phyloP scores from a whole-genome alignment of 208 protist species.

The Trichomonas vaginalis region DNA sequence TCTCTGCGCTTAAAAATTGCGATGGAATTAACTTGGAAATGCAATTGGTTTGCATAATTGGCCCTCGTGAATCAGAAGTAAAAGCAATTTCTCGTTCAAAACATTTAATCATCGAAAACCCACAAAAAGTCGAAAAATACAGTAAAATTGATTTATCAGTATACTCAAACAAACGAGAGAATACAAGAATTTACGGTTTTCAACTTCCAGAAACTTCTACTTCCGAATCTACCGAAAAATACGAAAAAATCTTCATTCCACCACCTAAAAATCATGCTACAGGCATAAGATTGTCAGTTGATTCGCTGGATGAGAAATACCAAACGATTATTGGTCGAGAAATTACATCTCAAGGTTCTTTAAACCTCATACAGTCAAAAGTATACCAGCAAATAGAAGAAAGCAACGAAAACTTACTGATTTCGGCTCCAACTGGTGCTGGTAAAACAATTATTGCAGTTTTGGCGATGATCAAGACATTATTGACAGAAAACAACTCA shows the following conservation, averaged over 20 bases:
- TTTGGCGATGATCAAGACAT: constrained; percentile 80
- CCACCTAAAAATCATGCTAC: not conserved
- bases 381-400: constrained; percentile 60
- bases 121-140: not conserved
- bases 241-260: not conserved
- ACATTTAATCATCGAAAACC: not conserved
- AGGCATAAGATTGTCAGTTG: not conserved
- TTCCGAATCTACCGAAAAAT: not conserved
- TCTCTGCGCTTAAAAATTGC: not conserved
- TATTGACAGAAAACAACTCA: constrained; percentile 49
- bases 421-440: constrained; percentile 92
- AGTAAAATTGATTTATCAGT: not conserved
- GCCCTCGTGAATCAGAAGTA: not conserved
- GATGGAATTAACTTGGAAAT: not conserved
- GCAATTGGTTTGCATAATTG: not conserved
- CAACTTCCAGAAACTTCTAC: not conserved
- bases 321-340: not conserved
- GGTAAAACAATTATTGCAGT: constrained; percentile 99
- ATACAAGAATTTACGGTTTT: not conserved
- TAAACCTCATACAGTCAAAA: constrained; percentile 95
- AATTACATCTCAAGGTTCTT: constrained; percentile 28
- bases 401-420: constrained; percentile 86
- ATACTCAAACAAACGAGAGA: not conserved
- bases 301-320: not conserved
- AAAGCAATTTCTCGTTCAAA: not conserved